A percentile compares a stretch with the other conserved stretches of the same genome.
Evolutionary conservation across 306 rosid genomes (phyloP).

Genomic region (Senna siamea): DNA sequence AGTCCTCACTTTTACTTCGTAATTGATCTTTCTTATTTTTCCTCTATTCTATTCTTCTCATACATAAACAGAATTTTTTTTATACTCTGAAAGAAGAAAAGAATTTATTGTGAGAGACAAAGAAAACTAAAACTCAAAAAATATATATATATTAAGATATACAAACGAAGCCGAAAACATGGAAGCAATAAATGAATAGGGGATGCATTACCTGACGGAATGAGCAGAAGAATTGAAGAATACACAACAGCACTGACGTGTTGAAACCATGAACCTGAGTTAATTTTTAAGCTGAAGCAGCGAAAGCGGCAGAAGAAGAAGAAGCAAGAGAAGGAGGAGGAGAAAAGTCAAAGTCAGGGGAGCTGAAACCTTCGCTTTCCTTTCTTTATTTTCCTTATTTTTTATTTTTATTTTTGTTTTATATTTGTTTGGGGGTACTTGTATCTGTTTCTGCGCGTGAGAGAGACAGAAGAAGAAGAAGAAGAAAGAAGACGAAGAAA

Average conservation of each 20-base stretch:
- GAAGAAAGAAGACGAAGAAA: not conserved
- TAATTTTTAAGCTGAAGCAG: not conserved
- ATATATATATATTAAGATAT: not conserved
- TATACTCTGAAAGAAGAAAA: not conserved
- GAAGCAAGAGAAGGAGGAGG: not conserved
- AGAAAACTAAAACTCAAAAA: not conserved
- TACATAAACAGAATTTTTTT: not conserved
- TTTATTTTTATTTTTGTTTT: too few relatives aligned
- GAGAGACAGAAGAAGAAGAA: not conserved
- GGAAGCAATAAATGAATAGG: constrained; percentile 28
- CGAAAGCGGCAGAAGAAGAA: not conserved
- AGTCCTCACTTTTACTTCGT: constrained; percentile 20
- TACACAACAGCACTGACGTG: not conserved
- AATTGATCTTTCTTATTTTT: not conserved
- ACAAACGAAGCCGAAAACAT: not conserved
- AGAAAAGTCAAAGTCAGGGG: constrained; percentile 36
- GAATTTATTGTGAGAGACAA: constrained; percentile 15
- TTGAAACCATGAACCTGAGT: not conserved
- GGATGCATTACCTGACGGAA: not conserved
- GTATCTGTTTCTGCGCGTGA: not conserved
- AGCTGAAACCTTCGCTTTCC: constrained; percentile 26
- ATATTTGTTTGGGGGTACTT: not conserved
- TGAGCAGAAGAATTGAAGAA: not conserved
- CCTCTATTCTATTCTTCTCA: not conserved
- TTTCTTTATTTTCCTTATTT: not conserved